These are phyloP conservation scores for Nakataea oryzae DNA, from an alignment of 2,329 filamentous ascomycete genomes.

Conservation along the genomic window DNA sequence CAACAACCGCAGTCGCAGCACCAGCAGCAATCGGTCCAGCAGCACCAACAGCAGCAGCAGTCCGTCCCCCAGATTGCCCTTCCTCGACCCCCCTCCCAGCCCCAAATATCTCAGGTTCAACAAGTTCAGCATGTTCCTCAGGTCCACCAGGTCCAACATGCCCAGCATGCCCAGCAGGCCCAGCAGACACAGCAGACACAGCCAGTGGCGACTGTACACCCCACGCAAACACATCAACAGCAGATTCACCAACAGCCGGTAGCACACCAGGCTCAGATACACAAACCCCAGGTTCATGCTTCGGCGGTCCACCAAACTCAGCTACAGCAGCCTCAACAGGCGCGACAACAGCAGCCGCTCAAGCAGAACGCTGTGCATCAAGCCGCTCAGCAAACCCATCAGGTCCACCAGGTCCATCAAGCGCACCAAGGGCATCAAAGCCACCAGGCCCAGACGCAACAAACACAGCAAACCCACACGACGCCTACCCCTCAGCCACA, in stretches of 20 bases:
- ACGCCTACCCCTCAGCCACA: slow-evolving; percentile 15
- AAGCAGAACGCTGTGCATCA: slow-evolving; percentile 9
- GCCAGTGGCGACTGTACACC: background rate
- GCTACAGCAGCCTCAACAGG: background rate
- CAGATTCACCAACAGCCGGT: slow-evolving; percentile 1
- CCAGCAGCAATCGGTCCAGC: slow-evolving; percentile 8
- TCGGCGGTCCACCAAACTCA: slow-evolving; percentile 1
- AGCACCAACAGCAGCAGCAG: slow-evolving; percentile 10
- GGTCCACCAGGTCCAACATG: slow-evolving; percentile 15
- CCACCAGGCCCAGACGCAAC: slow-evolving; percentile 21
- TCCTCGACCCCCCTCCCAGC: slow-evolving; percentile 9
- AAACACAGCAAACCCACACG: slow-evolving; percentile 18
- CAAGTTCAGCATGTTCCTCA: slow-evolving; percentile 17
- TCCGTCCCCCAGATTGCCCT: slow-evolving; percentile 8
- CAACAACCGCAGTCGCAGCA: slow-evolving; percentile 7
- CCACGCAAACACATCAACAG: slow-evolving; percentile 1
- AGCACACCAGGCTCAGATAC: background rate
- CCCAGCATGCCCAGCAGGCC: slow-evolving; percentile 6
- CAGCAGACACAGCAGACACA: slow-evolving; percentile 11
- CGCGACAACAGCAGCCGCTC: background rate
- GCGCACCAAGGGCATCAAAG: slow-evolving; percentile 21
- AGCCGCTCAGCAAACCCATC: background rate
- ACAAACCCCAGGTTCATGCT: slow-evolving; percentile 1
- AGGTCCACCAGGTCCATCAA: slow-evolving; percentile 17
- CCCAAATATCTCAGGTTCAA: slow-evolving; percentile 9